Evolutionary conservation across 164 flowering plant genomes (phyloP).

Genomic region (Stephania yunnanensis): DNA sequence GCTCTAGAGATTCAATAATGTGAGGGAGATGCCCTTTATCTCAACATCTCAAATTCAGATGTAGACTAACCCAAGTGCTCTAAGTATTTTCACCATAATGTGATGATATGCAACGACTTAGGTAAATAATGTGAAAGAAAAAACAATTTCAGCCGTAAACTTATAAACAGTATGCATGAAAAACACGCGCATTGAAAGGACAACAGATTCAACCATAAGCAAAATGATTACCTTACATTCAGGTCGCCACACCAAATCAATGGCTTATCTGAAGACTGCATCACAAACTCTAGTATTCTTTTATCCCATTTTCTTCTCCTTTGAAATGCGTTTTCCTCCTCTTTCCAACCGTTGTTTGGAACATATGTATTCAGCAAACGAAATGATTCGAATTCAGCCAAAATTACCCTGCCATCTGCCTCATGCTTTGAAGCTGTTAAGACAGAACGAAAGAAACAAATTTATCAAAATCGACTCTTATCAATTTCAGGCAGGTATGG

Average conservation of each 20-base stretch:
- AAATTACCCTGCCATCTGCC: slow-evolving; percentile 85
- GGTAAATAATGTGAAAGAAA: too few relatives aligned
- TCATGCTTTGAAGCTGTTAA: slow-evolving; percentile 78
- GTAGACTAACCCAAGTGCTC: not conserved
- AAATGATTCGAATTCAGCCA: slow-evolving; percentile 89
- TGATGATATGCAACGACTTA: not conserved
- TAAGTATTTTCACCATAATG: not conserved
- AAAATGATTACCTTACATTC: slow-evolving; percentile 69
- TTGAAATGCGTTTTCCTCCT: slow-evolving; percentile 76
- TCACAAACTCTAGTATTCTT: slow-evolving; percentile 69
- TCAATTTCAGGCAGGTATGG: not conserved
- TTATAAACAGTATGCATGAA: not conserved
- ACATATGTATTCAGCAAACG: slow-evolving; percentile 73
- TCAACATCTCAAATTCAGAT: not conserved
- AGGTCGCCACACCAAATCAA: slow-evolving; percentile 99
- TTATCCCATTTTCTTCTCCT: slow-evolving; percentile 99
- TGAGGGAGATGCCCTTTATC: not conserved
- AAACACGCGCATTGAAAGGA: not conserved
- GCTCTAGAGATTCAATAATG: not conserved
- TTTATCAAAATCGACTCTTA: not conserved
- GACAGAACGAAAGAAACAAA: slow-evolving; percentile 6
- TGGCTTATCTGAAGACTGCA: slow-evolving; percentile 65
- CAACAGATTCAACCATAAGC: not conserved
- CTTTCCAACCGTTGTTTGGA: slow-evolving; percentile 99
- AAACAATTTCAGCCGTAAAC: not conserved